Conservation (phyloP, 2,329 filamentous ascomycete species). For the Pestalotiopsis sp. region DNA sequence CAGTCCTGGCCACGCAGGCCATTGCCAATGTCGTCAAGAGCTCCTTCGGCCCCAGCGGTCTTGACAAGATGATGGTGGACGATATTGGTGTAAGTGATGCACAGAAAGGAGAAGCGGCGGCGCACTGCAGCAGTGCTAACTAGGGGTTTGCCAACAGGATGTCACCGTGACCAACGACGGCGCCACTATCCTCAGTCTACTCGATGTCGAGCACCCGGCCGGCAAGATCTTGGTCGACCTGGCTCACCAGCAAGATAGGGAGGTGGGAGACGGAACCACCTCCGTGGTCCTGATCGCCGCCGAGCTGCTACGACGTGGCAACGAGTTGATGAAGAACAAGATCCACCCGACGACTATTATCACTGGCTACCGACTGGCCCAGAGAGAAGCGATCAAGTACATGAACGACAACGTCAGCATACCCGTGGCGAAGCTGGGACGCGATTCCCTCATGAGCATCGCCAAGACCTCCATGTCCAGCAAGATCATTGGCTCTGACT, state of each 20-base stretch:
- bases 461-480: conserved; percentile 99
- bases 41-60: conserved; percentile 93
- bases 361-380: conserved; percentile 92
- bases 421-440: conserved; percentile 88
- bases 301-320: conserved; percentile 88
- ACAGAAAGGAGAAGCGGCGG: neutral
- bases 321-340: conserved; percentile 99
- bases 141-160: conserved; percentile 57
- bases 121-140: neutral
- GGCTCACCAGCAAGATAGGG: conserved; percentile 98
- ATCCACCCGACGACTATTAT: conserved; percentile 99
- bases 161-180: conserved; percentile 99
- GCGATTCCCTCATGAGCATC: conserved; percentile 90
- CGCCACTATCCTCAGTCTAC: conserved; percentile 90
- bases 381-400: conserved; percentile 96
- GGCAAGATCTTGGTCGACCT: conserved; percentile 98
- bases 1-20: conserved; percentile 91
- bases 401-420: conserved; percentile 98
- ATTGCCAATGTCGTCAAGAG: conserved; percentile 99
- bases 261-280: conserved; percentile 97
- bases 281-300: conserved; percentile 97
- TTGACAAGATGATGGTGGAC: conserved; percentile 99
- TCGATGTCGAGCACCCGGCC: conserved; percentile 97
- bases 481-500: conserved; percentile 96
- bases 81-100: conserved; percentile 80